Base-by-base conservation (phyloP, 257 asterid genomes). In the Nicotiana undulata region DNA sequence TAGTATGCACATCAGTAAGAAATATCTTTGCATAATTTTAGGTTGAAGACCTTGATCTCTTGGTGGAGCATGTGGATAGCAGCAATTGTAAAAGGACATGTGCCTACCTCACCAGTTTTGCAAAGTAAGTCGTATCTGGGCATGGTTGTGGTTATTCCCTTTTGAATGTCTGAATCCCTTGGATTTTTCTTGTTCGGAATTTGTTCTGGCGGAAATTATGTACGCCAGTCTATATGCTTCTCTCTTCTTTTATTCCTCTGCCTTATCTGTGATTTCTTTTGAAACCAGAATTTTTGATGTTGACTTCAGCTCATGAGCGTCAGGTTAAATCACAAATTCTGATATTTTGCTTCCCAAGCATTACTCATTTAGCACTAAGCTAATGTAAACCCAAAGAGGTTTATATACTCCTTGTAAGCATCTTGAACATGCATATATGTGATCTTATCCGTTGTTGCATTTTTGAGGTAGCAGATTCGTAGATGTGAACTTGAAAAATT, bases 11-110 rank as follows among this genome's bases (percentile, higher is more conserved):
- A 72, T 46, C 8, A 24, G 78, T 60, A 32, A 82, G 20, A n/a
- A 16, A 13, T 72, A 3, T 37, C 51, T 55, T 37, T 66, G 28
- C 37, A 24, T 68, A 28, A 70, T 75, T 76, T 72, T 88, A 93
- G 99, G 97, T 96, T 83, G 99, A 96, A 84, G 97, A 92, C 81
- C 95, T 94, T 83, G 97, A 91, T 85, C 88, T 89, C 58, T 84
- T 94, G 59, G 83, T 90, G 83, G 92, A 91, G 79, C 93, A 91
- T 82, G 92, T 88, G 61, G 98, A 94, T 82, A 86, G 79, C 51
- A 85, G 94, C 75, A 96, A 92, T 85, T 84, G 88, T 82, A 89
- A 85, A 65, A 86, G 94, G 85, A 96, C 99, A 59, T 93, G 99
- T 85, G 84, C 90, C 28, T 96, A 96, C 80, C 94, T 96, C 63